Base-by-base conservation (phyloP, 371 early-diverging fungal genomes). In the Choanephora cucurbitarum region DNA sequence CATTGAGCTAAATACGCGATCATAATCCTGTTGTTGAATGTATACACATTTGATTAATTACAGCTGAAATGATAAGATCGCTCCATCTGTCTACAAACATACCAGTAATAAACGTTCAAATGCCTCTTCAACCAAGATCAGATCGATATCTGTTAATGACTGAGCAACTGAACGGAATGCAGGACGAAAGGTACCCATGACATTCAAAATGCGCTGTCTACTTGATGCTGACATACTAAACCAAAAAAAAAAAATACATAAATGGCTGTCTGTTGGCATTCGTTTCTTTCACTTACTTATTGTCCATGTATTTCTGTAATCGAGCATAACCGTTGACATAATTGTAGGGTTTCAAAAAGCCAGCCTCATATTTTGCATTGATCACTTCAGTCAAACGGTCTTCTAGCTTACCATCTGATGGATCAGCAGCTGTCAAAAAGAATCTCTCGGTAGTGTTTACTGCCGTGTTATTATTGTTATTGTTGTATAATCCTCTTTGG, bases 361-460 rank as follows among this genome's bases (percentile, higher is more conserved):
- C 97, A 3, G 96, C 95, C 51, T 95, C 92, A 59, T 90, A 93
- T 70, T 97, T 97, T 24, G 94, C 94, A 64, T 88, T 88, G 69
- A 96, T 91, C 28, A 95, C 89, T 62, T 94, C 90, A 33, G 84
- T 91, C 52, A 95, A 74, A 45, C 92, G 87, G 56, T 92, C 94
- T 62, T 91, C 90, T 11, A 83, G 70, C 22, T 90, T 83, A 11
- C 90, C 91, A 58, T 93, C 95, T 1, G 79, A 77, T 0, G 94
- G 95, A 70, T 96, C 92, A 1, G 95, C 94, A 0, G 93, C 93
- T 5, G 91, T 92, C 49, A 95, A 72, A 50, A 91, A 86, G 70
- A 94, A 96, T 62, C 85, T 84, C 64, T 94, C 95, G 4, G 65
- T 52, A 22, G 62, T 56, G 43, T 64, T 62, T 11, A 39, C 57